These are phyloP conservation scores for Mycena crocata DNA, from an alignment of 768 basidiomycete genomes.

Conservation along the genomic window DNA sequence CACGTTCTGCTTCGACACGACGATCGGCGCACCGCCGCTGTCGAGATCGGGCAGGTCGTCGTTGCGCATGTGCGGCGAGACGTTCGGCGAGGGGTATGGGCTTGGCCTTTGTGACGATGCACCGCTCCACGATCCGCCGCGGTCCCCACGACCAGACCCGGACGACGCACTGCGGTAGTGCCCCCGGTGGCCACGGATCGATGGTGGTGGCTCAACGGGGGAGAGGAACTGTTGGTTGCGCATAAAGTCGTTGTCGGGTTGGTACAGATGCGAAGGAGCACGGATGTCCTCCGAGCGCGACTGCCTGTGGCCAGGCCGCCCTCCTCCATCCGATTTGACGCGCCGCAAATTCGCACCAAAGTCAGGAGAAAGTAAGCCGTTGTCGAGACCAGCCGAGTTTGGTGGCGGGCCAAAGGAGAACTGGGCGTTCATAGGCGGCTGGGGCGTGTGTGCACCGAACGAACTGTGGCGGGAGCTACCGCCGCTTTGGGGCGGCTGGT, in stretches of 20 bases:
- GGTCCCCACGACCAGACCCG: conserved; percentile 20
- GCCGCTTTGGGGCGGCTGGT: conserved; percentile 32
- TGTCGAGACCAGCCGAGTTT: conserved; percentile 27
- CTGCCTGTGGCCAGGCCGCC: conserved; percentile 36
- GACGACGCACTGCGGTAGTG: conserved; percentile 30
- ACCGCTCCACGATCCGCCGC: conserved; percentile 46
- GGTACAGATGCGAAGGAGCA: neutral
- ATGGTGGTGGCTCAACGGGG: conserved; percentile 29
- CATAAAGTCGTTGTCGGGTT: conserved; percentile 11
- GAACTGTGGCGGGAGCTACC: conserved; percentile 39
- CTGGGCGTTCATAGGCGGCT: conserved; percentile 35
- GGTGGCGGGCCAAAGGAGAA: conserved; percentile 47
- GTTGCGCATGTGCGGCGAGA: conserved; percentile 67
- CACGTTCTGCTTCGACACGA: conserved; percentile 80
- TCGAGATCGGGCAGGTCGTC: conserved; percentile 56
- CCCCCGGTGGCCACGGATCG: conserved; percentile 21
- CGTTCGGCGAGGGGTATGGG: conserved; percentile 78
- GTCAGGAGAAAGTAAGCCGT: conserved; percentile 44
- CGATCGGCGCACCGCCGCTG: conserved; percentile 20
- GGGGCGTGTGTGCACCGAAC: conserved; percentile 36
- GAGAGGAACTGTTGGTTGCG: conserved; percentile 22
- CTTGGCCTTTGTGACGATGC: conserved; percentile 57
- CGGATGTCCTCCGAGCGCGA: conserved; percentile 64
- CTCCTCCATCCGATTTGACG: conserved; percentile 43
- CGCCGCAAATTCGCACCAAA: conserved; percentile 38